Base-by-base conservation (phyloP, 129 eudicot species). In the Centrapalus pauciflorus region DNA sequence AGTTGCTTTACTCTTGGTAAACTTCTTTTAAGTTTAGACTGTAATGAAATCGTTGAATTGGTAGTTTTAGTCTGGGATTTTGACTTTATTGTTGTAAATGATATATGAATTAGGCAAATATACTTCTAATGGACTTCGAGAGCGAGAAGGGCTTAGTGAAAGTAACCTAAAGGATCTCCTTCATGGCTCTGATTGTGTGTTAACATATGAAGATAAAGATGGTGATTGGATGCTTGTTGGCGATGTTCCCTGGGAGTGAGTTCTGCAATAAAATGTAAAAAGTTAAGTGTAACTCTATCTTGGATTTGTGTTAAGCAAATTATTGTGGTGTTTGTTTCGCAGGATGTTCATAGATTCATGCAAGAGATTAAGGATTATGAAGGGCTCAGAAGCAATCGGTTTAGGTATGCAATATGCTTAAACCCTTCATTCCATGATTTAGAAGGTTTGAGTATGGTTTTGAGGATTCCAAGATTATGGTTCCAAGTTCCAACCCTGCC, bases 141-240 rank as follows among this genome's bases (percentile, higher is more conserved):
- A 78, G 73, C 51, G 63, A 66, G 95, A 85, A 51, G 83, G 75
- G 27, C 87, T 83, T 45, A 82, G 84, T 17, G 95, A 87, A 68
- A 89, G 87, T 72, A 77, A 67, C 56, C 46, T 81, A 41, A 80
- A 69, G 66, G 96, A 93, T 72, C 80, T 83, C 58, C 83, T 86
- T 41, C 83, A 84, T 70, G 82, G 87, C 35, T 84, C 95, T 54
- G 96, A 94, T 41, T 89, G 79, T 55, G 99, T 94, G 78, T 80
- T 88, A 21, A 89, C 98, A 0, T 93, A 92, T 71, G 98, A 92
- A 83, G 98, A 92, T 71, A 92, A 92, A 76, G 96, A 92, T 57
- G 85, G 92, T 3, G 96, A 92, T 52, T 92, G 98, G 98, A 92
- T 92, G 98, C 95, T 92, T 60, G 98, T 88, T 64, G 98, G 96